Conservation (phyloP, 768 basidiomycete species). For the Podaxis sp. region DNA sequence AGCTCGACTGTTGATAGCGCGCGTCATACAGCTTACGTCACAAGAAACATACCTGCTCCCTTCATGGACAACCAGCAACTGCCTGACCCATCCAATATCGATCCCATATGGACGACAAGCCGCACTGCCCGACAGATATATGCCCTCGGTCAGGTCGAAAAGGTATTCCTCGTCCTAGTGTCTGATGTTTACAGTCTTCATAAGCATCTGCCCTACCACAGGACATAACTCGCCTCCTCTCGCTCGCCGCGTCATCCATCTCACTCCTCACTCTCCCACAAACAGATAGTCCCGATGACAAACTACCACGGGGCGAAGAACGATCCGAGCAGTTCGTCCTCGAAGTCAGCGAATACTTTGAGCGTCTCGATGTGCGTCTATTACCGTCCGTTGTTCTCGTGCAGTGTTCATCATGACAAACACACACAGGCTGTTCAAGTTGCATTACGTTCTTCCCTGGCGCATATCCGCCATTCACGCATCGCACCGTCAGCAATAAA, state of each 20-base stretch:
- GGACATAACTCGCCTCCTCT: slow-evolving; percentile 77
- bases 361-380: slow-evolving; percentile 68
- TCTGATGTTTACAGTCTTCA: not conserved
- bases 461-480: slow-evolving; percentile 77
- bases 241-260: slow-evolving; percentile 74
- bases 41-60: slow-evolving; percentile 20
- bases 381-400: not conserved
- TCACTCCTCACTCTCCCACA: slow-evolving; percentile 81
- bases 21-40: slow-evolving; percentile 9
- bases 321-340: slow-evolving; percentile 83
- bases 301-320: slow-evolving; percentile 77
- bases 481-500: slow-evolving; percentile 89
- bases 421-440: slow-evolving; percentile 64
- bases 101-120: slow-evolving; percentile 81
- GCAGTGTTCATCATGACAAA: slow-evolving; percentile 9
- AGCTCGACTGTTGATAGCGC: too few relatives aligned
- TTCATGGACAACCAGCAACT: slow-evolving; percentile 29
- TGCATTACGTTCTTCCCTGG: slow-evolving; percentile 73
- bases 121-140: slow-evolving; percentile 80
- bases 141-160: slow-evolving; percentile 77
- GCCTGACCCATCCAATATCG: slow-evolving; percentile 45
- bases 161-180: slow-evolving; percentile 35
- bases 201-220: slow-evolving; percentile 24
- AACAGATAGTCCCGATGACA: slow-evolving; percentile 67
- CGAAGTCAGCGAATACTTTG: slow-evolving; percentile 84